Percentiles rank a stretch among this genome's conserved stretches.
Evolutionary conservation across 2,329 filamentous ascomycete genomes (phyloP).

Genomic region (Cercospora sp.): DNA sequence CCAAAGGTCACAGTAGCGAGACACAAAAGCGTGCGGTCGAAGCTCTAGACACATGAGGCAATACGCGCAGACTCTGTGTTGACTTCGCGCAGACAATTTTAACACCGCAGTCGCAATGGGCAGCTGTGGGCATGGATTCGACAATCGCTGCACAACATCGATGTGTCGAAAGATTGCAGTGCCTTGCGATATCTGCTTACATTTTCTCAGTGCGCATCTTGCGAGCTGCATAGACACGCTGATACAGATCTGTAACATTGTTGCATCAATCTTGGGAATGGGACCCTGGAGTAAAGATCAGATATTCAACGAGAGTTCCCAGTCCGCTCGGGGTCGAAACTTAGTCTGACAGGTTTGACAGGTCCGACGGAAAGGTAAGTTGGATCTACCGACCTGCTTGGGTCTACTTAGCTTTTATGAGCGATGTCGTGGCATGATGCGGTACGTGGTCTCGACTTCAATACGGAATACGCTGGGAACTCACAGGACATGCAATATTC

Average conservation of each 20-base stretch:
- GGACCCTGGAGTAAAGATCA: background rate
- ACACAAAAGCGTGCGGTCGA: no score
- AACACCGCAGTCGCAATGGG: no score
- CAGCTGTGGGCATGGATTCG: no score
- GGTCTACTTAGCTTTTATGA: background rate
- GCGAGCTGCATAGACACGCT: background rate
- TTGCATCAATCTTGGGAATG: background rate
- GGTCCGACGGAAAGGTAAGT: background rate
- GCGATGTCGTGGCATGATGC: background rate
- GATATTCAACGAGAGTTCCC: background rate
- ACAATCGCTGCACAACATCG: background rate
- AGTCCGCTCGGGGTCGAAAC: background rate
- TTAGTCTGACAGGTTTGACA: background rate
- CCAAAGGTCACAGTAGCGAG: no score
- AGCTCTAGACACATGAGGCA: no score
- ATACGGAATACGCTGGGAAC: no score
- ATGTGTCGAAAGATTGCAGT: background rate
- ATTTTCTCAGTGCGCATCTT: background rate
- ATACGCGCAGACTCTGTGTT: no score
- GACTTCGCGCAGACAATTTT: no score
- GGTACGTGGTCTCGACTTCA: background rate
- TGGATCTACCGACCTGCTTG: background rate
- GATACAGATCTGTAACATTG: background rate
- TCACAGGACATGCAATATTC: background rate
- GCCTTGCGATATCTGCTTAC: background rate